Base-by-base conservation (phyloP, 441 rosid genomes). In the Sinapis alba region DNA sequence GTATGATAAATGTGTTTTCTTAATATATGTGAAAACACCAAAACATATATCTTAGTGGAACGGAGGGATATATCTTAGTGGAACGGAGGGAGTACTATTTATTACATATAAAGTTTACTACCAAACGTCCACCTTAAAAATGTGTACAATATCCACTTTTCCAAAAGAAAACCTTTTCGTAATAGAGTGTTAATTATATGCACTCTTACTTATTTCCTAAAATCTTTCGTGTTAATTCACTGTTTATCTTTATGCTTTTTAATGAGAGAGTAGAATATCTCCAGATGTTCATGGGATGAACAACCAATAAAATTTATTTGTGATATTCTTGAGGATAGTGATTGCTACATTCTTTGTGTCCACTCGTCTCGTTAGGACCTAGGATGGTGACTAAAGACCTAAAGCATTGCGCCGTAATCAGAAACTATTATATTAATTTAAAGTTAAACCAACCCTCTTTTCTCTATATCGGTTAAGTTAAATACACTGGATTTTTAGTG, bases 41-140 rank as follows among this genome's bases (percentile, higher is more conserved):
- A n/a, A n/a, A n/a, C n/a, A n/a, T n/a, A n/a, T n/a, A n/a, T n/a
- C n/a, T n/a, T n/a, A n/a, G n/a, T n/a, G n/a, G n/a, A n/a, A n/a
- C n/a, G n/a, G n/a, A n/a, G n/a, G n/a, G n/a, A n/a, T n/a, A n/a
- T n/a, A n/a, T n/a, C n/a, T n/a, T n/a, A n/a, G n/a, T n/a, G n/a
- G n/a, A n/a, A n/a, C n/a, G n/a, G n/a, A n/a, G n/a, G n/a, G n/a
- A n/a, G n/a, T n/a, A n/a, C n/a, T n/a, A n/a, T n/a, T n/a, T n/a
- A n/a, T n/a, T n/a, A n/a, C 20, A 67, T 63, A 51, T 34, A 75
- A 75, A 70, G 65, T 63, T 69, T 63, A 21, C 43, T 58, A 64
- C 68, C 80, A 77, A 77, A 77, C 20, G 27, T 47, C 62, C 72
- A 59, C 27, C 45, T 21, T 0, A 1, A 58, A 56, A 59, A 47